Evolutionary conservation across 1,284 basidiomycete genomes (phyloP).

Genomic region (Melampsora americana): DNA sequence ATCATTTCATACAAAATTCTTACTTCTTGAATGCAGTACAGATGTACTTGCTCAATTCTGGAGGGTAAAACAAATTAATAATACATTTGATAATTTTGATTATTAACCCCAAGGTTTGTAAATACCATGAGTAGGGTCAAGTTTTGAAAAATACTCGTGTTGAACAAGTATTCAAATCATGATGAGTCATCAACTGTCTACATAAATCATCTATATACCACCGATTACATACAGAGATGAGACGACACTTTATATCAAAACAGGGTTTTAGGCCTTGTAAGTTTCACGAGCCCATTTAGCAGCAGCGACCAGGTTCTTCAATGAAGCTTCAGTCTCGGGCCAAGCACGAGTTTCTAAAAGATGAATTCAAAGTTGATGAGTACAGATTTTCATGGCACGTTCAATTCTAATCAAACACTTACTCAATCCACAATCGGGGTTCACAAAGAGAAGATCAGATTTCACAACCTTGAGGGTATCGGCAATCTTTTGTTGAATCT

Average conservation of each 20-base stretch:
- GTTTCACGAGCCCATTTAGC: constrained; percentile 45
- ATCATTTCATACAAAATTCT: too few species aligned
- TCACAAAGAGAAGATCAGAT: constrained; percentile 64
- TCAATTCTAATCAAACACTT: constrained; percentile 5
- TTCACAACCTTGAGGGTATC: constrained; percentile 60
- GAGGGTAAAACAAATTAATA: too few species aligned
- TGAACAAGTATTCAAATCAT: constrained; percentile 13
- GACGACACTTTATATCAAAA: background rate
- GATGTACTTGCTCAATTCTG: too few species aligned
- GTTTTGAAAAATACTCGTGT: constrained; percentile 7
- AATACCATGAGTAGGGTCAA: too few species aligned
- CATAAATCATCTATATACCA: background rate
- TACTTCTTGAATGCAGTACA: too few species aligned
- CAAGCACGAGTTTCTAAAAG: constrained; percentile 71
- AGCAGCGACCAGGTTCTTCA: constrained; percentile 73
- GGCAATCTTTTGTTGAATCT: constrained; percentile 90
- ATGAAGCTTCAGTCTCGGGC: constrained; percentile 86
- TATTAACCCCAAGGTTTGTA: too few species aligned
- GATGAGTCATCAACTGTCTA: background rate
- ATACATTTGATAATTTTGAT: too few species aligned
- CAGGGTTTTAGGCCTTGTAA: constrained; percentile 36
- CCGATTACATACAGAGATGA: background rate
- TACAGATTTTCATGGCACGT: background rate
- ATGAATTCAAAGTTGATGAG: background rate
- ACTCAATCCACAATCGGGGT: constrained; percentile 71